phyloP scores from a whole-genome alignment of 1,284 basidiomycete genomes.

The Apiotrichum sp. region DNA sequence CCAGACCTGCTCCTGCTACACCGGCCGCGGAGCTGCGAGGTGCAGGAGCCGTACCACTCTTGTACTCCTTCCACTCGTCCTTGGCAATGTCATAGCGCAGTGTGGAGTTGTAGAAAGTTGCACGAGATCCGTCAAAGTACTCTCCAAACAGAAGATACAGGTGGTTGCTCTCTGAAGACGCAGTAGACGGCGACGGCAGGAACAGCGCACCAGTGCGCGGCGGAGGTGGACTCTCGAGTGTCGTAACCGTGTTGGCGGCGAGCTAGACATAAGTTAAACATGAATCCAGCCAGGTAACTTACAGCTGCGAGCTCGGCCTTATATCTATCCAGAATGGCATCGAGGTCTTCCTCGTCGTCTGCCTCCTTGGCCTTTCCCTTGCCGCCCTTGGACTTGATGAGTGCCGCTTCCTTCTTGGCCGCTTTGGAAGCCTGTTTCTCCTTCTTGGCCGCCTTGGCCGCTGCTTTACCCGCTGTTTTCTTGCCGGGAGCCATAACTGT shows the following conservation, averaged over 20 bases:
- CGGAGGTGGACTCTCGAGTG: slow-evolving; percentile 56
- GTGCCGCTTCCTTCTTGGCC: slow-evolving; percentile 63
- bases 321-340: slow-evolving; percentile 62
- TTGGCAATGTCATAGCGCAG: slow-evolving; percentile 34
- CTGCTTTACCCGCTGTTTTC: slow-evolving; percentile 46
- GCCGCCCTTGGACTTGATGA: slow-evolving; percentile 43
- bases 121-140: slow-evolving; percentile 76
- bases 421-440: slow-evolving; percentile 52
- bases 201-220: slow-evolving; percentile 73
- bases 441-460: slow-evolving; percentile 65
- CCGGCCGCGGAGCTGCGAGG: slow-evolving; percentile 79
- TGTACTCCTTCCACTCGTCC: slow-evolving; percentile 81
- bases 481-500: slow-evolving; percentile 15
- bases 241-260: slow-evolving; percentile 55
- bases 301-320: slow-evolving; percentile 20
- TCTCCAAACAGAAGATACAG: slow-evolving; percentile 70
- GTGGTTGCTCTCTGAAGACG: slow-evolving; percentile 59
- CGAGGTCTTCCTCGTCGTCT: slow-evolving; percentile 70
- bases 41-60: slow-evolving; percentile 73
- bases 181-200: slow-evolving; percentile 56
- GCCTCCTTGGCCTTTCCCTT: slow-evolving; percentile 49
- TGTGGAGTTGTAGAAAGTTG: slow-evolving; percentile 37
- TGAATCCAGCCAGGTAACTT: slow-evolving; percentile 53
- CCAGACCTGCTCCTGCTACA: slow-evolving; percentile 56
- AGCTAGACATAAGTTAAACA: slow-evolving; percentile 67